These are phyloP conservation scores for Saccharomycopsis hybrid DNA, from an alignment of 1,139 yeast genomes.

Conservation along the genomic window DNA sequence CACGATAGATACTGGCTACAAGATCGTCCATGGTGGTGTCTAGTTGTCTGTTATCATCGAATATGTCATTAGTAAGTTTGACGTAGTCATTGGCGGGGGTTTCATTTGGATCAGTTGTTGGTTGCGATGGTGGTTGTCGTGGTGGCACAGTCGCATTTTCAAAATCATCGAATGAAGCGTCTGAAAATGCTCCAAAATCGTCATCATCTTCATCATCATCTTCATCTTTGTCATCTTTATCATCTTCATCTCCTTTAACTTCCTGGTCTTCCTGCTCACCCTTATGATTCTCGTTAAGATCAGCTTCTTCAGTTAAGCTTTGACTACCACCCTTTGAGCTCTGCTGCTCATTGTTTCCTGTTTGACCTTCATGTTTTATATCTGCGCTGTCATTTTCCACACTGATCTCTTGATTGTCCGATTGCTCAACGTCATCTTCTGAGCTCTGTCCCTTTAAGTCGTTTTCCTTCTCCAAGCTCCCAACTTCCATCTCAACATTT, in stretches of 20 bases:
- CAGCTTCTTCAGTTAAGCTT: not conserved
- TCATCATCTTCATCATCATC: conserved; percentile 11
- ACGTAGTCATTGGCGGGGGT: conserved; percentile 5
- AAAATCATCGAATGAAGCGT: conserved; percentile 21
- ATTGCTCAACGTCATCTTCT: too few species aligned
- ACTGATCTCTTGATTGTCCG: too few species aligned
- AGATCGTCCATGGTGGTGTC: not conserved
- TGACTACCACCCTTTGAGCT: too few species aligned
- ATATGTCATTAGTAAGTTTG: conserved; percentile 1
- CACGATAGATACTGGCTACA: not conserved
- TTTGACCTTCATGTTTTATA: too few species aligned
- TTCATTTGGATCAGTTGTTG: conserved; percentile 1
- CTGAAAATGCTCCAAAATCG: conserved; percentile 20
- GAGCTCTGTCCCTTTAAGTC: too few species aligned
- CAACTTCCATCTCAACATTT: too few species aligned
- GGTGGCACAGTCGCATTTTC: conserved; percentile 2
- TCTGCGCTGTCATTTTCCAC: too few species aligned
- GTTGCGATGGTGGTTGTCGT: not conserved
- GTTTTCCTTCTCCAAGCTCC: too few species aligned
- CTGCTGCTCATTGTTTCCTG: too few species aligned
- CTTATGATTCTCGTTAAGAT: not conserved
- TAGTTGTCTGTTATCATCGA: not conserved
- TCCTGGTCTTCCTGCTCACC: conserved; percentile 1
- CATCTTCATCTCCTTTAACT: not conserved
- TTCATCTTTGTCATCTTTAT: not conserved